Evolutionary conservation across 805 yeast genomes (phyloP).

Genomic region (Scheffersomyces stipitis): DNA sequence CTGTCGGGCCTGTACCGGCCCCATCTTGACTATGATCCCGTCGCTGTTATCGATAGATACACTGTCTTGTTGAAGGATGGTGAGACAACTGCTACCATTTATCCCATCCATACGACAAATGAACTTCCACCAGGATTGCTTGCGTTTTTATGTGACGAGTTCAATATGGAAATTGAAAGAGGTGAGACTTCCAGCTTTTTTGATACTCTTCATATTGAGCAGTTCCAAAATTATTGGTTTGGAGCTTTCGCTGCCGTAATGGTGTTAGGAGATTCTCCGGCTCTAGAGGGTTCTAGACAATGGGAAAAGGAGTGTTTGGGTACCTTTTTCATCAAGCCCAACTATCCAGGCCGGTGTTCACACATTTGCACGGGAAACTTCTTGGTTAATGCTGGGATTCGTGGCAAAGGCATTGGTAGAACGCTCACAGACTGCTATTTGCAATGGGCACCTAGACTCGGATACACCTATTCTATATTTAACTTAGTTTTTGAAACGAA

Average conservation of each 20-base stretch:
- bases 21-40: conserved; percentile 37
- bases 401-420: conserved; percentile 90
- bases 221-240: conserved; percentile 87
- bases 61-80: conserved; percentile 83
- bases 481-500: conserved; percentile 89
- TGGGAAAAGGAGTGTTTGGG: conserved; percentile 96
- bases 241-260: conserved; percentile 75
- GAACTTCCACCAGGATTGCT: conserved; percentile 77
- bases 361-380: conserved; percentile 92
- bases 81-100: conserved; percentile 89
- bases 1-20: conserved; percentile 49
- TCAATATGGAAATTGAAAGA: conserved; percentile 85
- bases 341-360: conserved; percentile 89
- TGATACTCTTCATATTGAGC: conserved; percentile 72
- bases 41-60: conserved; percentile 53
- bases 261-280: conserved; percentile 71
- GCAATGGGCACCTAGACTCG: conserved; percentile 89
- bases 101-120: conserved; percentile 69
- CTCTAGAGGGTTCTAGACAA: conserved; percentile 52
- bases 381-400: conserved; percentile 86
- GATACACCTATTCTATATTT: conserved; percentile 81
- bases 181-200: conserved; percentile 89
- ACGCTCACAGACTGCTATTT: conserved; percentile 80
- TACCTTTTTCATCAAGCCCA: conserved; percentile 78
- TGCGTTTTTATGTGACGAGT: conserved; percentile 85